These are phyloP conservation scores for Posidonia oceanica DNA, from an alignment of 116 monocot species.

Conservation along the genomic window DNA sequence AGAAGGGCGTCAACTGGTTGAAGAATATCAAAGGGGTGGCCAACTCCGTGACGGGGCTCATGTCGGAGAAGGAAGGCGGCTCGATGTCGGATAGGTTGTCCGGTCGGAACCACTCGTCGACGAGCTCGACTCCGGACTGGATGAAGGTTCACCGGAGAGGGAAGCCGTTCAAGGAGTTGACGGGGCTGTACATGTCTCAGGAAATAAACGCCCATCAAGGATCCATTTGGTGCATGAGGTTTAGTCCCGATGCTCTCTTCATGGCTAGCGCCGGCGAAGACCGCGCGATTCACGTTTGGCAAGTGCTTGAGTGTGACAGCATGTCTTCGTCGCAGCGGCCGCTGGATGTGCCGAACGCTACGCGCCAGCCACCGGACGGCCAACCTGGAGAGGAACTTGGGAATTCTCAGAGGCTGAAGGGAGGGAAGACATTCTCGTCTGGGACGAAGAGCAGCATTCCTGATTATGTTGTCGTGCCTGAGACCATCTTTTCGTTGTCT, in stretches of 20 bases:
- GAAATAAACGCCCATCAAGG: conserved; percentile 87
- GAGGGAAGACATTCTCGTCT: conserved; percentile 23
- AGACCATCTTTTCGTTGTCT: conserved; percentile 61
- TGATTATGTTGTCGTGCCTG: conserved; percentile 55
- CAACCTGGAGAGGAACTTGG: not conserved
- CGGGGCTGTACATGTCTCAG: conserved; percentile 81
- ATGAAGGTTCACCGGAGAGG: conserved; percentile 76
- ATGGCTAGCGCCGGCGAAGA: conserved; percentile 93
- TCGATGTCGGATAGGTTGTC: not conserved
- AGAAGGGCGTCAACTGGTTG: conserved; percentile 59
- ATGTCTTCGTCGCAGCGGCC: conserved; percentile 12
- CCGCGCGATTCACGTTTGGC: conserved; percentile 59
- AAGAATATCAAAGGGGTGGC: conserved; percentile 83
- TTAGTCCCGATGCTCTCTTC: conserved; percentile 45
- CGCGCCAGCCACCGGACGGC: not conserved
- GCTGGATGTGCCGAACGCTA: conserved; percentile 4
- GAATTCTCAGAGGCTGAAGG: conserved; percentile 29
- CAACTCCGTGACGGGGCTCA: conserved; percentile 49
- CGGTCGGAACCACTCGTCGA: not conserved
- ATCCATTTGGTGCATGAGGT: conserved; percentile 88
- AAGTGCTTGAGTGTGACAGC: conserved; percentile 39
- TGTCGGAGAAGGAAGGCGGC: conserved; percentile 29
- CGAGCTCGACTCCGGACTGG: conserved; percentile 42
- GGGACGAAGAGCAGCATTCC: conserved; percentile 26
- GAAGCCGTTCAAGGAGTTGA: conserved; percentile 85